Evolutionary conservation across 1,284 basidiomycete genomes (phyloP).

Genomic region (Trichosporon coremiiforme): DNA sequence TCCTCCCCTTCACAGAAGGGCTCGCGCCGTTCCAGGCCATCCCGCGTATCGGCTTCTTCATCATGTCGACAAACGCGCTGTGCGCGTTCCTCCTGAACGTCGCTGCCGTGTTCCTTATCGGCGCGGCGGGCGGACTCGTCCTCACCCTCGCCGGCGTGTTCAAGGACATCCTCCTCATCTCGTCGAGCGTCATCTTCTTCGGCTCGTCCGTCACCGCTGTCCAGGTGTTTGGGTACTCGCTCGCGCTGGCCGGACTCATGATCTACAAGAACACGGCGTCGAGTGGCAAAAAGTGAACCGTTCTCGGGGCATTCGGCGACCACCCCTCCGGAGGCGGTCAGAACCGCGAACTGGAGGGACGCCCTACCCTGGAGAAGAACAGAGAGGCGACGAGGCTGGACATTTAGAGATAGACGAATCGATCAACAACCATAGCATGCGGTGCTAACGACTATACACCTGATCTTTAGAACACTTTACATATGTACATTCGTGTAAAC

Average conservation of each 20-base stretch:
- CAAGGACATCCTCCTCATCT: slow-evolving; percentile 92
- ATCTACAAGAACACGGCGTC: slow-evolving; percentile 43
- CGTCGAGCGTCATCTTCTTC: slow-evolving; percentile 81
- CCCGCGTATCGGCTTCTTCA: slow-evolving; percentile 68
- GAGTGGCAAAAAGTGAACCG: slow-evolving; percentile 29
- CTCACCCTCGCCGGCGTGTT: slow-evolving; percentile 93
- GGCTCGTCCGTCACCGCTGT: slow-evolving; percentile 73
- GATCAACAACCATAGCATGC: not conserved
- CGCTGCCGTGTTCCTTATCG: slow-evolving; percentile 91
- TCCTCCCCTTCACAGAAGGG: slow-evolving; percentile 88
- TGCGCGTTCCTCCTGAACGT: slow-evolving; percentile 87
- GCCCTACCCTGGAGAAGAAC: not conserved
- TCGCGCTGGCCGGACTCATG: slow-evolving; percentile 45
- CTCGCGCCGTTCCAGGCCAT: slow-evolving; percentile 80
- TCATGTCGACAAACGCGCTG: slow-evolving; percentile 79
- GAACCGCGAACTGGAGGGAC: no score
- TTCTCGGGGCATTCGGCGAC: no score
- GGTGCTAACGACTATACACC: not conserved
- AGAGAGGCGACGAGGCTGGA: not conserved
- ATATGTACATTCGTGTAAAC: slow-evolving; percentile 8
- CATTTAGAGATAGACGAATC: not conserved
- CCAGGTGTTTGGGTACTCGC: slow-evolving; percentile 67
- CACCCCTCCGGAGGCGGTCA: no score
- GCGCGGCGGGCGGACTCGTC: slow-evolving; percentile 81
- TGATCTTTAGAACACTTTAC: not conserved